These are phyloP conservation scores for Wickerhamomyces hampshirensis DNA, from an alignment of 805 yeast genomes.

Conservation along the genomic window DNA sequence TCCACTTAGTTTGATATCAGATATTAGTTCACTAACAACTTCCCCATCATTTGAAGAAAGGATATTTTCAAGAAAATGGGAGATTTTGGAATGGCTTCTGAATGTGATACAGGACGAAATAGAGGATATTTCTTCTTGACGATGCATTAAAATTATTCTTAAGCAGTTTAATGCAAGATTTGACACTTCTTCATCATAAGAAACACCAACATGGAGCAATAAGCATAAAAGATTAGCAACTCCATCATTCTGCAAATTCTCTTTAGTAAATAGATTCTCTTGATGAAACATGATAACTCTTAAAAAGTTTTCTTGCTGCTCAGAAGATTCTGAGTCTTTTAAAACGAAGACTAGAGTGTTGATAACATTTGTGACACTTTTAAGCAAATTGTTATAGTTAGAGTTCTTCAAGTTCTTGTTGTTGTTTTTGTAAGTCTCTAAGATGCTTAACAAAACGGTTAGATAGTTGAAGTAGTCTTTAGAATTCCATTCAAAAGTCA, in stretches of 20 bases:
- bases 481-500: slow-evolving; percentile 23
- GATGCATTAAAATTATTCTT: slow-evolving; percentile 29
- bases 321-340: slow-evolving; percentile 15
- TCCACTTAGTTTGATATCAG: slow-evolving; percentile 15
- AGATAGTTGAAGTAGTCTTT: slow-evolving; percentile 24
- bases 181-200: slow-evolving; percentile 9
- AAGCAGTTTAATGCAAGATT: slow-evolving; percentile 27
- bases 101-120: slow-evolving; percentile 25
- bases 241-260: slow-evolving; percentile 30
- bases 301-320: slow-evolving; percentile 26
- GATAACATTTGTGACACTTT: slow-evolving; percentile 13
- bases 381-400: slow-evolving; percentile 13
- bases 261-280: slow-evolving; percentile 25
- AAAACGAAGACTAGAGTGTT: slow-evolving; percentile 17
- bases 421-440: slow-evolving; percentile 18
- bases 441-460: slow-evolving; percentile 17
- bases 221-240: slow-evolving; percentile 30
- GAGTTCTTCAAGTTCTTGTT: slow-evolving; percentile 15
- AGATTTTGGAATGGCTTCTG: slow-evolving; percentile 15
- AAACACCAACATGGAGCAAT: slow-evolving; percentile 17
- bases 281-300: slow-evolving; percentile 29
- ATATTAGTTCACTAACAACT: slow-evolving; percentile 12
- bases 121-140: slow-evolving; percentile 24
- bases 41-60: slow-evolving; percentile 27
- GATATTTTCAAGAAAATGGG: slow-evolving; percentile 21